These are phyloP conservation scores for Aspergillus kassunensis DNA, from an alignment of 495 filamentous ascomycete genomes.

Conservation along the genomic window DNA sequence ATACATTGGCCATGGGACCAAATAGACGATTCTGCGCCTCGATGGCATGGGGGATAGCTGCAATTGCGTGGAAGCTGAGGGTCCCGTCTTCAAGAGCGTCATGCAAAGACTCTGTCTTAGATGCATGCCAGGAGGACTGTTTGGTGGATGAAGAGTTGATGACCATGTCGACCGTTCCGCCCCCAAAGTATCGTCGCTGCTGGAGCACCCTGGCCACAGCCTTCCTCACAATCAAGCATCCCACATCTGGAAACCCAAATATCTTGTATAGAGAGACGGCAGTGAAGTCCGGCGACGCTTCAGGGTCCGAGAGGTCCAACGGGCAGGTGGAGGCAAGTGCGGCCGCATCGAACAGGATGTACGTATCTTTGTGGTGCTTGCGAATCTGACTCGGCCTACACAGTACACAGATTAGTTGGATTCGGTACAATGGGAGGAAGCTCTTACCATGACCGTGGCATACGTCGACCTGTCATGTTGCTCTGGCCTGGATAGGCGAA, in stretches of 20 bases:
- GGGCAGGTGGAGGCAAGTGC: constrained; percentile 65
- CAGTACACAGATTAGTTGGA: constrained; percentile 22
- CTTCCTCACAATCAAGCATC: constrained; percentile 64
- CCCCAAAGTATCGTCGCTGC: constrained; percentile 68
- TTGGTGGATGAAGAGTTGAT: constrained; percentile 43
- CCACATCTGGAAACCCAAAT: constrained; percentile 76
- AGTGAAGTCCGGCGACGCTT: constrained; percentile 65
- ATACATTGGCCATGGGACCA: constrained; percentile 57
- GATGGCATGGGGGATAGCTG: constrained; percentile 67
- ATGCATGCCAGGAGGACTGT: constrained; percentile 52
- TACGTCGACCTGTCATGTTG: constrained; percentile 70
- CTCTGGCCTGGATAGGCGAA: constrained; percentile 78
- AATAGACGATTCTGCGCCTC: constrained; percentile 61
- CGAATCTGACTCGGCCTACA: constrained; percentile 56
- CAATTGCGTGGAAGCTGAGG: constrained; percentile 71
- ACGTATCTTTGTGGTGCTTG: constrained; percentile 46
- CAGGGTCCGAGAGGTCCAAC: constrained; percentile 57
- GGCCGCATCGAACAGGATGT: constrained; percentile 68
- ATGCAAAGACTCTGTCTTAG: constrained; percentile 55
- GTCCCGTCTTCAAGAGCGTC: constrained; percentile 75
- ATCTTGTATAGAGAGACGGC: constrained; percentile 77
- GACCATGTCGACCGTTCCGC: constrained; percentile 72
- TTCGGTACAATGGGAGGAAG: background rate
- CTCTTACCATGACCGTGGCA: constrained; percentile 37
- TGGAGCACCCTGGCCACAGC: constrained; percentile 58